These are phyloP conservation scores for Spinellus fusiger DNA, from an alignment of 192 early-diverging fungal species.

Conservation along the genomic window DNA sequence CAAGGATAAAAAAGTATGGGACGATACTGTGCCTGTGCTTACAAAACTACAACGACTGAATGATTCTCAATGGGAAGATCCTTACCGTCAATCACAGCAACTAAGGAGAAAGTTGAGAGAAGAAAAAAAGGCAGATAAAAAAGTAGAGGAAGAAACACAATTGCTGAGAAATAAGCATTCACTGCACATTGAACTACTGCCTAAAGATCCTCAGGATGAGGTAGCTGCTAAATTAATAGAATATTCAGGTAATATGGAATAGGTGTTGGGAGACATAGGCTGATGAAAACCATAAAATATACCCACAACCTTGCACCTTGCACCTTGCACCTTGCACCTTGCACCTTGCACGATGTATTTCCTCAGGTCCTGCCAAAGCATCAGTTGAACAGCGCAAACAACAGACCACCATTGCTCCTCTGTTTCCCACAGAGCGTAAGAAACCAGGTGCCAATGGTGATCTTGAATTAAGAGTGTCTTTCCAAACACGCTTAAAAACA, in stretches of 20 bases:
- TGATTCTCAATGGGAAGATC: conserved; percentile 73
- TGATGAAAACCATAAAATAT: not conserved
- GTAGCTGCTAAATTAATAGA: conserved; percentile 43
- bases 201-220: conserved; percentile 43
- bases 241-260: conserved; percentile 29
- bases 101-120: conserved; percentile 68
- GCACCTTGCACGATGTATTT: not conserved
- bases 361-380: conserved; percentile 19
- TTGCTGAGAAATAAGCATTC: conserved; percentile 53
- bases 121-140: conserved; percentile 54
- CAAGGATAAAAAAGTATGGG: conserved; percentile 43
- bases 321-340: not conserved
- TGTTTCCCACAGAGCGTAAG: conserved; percentile 11
- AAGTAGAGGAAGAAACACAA: conserved; percentile 36
- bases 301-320: not conserved
- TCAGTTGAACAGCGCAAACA: conserved; percentile 26
- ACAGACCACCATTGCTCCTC: conserved; percentile 15
- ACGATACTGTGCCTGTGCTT: conserved; percentile 43
- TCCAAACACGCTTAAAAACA: conserved; percentile 35
- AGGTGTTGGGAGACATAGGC: not conserved
- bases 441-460: not conserved
- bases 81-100: conserved; percentile 65
- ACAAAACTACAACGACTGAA: conserved; percentile 55
- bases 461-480: conserved; percentile 8
- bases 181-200: conserved; percentile 54